These are phyloP conservation scores for Periconia digitata DNA, from an alignment of 2,329 filamentous ascomycete genomes.

Conservation along the genomic window DNA sequence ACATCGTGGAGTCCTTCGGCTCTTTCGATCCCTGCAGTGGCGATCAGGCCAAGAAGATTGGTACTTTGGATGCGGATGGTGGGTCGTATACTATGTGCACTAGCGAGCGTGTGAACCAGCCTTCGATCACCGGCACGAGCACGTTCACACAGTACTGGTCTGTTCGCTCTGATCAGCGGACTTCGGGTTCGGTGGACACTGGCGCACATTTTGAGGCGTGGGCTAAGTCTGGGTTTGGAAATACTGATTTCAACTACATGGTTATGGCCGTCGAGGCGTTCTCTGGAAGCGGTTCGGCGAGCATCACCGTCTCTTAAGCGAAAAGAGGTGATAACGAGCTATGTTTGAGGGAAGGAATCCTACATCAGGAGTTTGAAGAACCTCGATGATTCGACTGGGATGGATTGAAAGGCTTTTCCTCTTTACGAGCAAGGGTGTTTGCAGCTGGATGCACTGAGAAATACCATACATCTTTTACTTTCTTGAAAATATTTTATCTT, in stretches of 20 bases:
- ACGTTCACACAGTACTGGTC: constrained; percentile 60
- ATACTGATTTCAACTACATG: constrained; percentile 16
- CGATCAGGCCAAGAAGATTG: constrained; percentile 48
- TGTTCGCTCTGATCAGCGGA: constrained; percentile 52
- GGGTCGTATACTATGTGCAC: constrained; percentile 55
- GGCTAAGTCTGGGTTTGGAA: constrained; percentile 20
- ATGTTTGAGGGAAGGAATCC: no score
- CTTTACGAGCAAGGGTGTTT: no score
- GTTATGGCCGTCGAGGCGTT: constrained; percentile 58
- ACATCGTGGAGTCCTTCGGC: constrained; percentile 57
- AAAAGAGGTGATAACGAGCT: no score
- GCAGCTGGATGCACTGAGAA: no score
- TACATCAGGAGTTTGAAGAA: no score
- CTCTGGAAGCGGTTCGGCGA: constrained; percentile 12
- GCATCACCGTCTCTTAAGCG: neutral
- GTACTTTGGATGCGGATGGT: constrained; percentile 54
- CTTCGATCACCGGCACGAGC: constrained; percentile 54
- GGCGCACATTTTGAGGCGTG: constrained; percentile 33
- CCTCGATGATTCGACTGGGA: no score
- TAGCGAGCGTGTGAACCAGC: constrained; percentile 53
- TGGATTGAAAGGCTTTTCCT: no score
- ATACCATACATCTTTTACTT: no score
- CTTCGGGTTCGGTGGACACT: constrained; percentile 43
- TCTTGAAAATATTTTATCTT: no score
- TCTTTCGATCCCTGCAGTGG: constrained; percentile 44